Evolutionary conservation across 2,329 filamentous ascomycete genomes (phyloP), one percentile per base, ranked within the genome.

Genomic region (Apiospora saccharicola): DNA sequence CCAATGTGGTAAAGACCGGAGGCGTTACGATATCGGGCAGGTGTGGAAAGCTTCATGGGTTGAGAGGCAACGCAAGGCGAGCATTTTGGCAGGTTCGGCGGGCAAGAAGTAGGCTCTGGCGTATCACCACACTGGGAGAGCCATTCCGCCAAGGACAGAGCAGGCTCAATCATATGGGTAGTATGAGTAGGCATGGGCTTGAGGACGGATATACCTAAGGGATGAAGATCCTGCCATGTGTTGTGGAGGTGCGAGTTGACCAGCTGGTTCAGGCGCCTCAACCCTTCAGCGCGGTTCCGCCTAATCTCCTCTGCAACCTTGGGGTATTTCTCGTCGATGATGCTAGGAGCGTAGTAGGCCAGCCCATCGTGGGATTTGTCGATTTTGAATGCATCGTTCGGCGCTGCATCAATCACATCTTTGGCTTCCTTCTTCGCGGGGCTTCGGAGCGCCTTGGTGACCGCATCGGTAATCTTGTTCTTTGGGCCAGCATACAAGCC

Each of bases 181-280:
- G 93, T 96, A 80, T 95, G 91, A 70, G 92, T 85, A 0, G 93
- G 89, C 26, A 93, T 87, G 0, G 96, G 95, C 80, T 97, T 95
- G 61, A 97, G 85, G 3, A 98, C 90, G 6, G 91, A 89, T 72
- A 98, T 92, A 43, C 96, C 96, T 51, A 89, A 87, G 0, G 89
- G 85, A 81, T 96, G 97, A 30, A 87, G 87, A 76, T 92, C 93
- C 79, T 97, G 94, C 90, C 96, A 98, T 14, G 91, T 93, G 71
- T 88, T 88, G 80, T 98, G 95, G 4, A 98, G 87, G 81, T 98
- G 96, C 2, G 92, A 89, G 78, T 93, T 95, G 80, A 98, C 93
- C 73, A 98, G 88, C 67, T 89, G 85, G 72, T 92, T 92, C 46
- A 98, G 89, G 69, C 88, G 85, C 71, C 84, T 83, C 34, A 96